A percentile compares a stretch with the other conserved stretches of the same genome.
These are phyloP conservation scores for Saturnispora zaruensis DNA, from an alignment of 805 yeast genomes.

Conservation along the genomic window DNA sequence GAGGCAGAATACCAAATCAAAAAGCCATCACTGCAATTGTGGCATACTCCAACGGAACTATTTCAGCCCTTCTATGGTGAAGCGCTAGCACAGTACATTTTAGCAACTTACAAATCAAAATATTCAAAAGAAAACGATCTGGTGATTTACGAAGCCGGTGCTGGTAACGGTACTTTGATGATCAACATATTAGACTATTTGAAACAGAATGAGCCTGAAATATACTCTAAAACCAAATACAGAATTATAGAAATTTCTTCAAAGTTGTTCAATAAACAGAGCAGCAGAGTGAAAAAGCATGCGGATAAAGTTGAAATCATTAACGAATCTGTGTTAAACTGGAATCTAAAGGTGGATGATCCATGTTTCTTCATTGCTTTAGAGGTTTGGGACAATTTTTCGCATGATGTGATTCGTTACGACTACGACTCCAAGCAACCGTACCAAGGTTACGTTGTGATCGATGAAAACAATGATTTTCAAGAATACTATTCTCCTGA, in stretches of 20 bases:
- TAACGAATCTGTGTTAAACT: constrained; percentile 68
- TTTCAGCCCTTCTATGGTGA: constrained; percentile 81
- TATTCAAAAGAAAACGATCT: constrained; percentile 64
- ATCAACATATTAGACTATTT: constrained; percentile 60
- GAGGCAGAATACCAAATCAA: constrained; percentile 9
- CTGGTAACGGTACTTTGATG: constrained; percentile 87
- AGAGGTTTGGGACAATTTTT: constrained; percentile 77
- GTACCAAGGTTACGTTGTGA: constrained; percentile 66
- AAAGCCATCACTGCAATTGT: constrained; percentile 50
- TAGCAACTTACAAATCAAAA: constrained; percentile 62
- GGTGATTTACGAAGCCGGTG: constrained; percentile 79
- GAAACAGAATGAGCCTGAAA: constrained; percentile 55
- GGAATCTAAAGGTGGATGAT: constrained; percentile 50
- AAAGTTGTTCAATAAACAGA: constrained; percentile 52
- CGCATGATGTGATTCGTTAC: constrained; percentile 75
- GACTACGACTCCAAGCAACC: constrained; percentile 61
- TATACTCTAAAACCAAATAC: constrained; percentile 60
- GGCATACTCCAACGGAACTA: constrained; percentile 88
- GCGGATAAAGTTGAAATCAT: constrained; percentile 50
- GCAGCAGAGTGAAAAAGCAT: constrained; percentile 32
- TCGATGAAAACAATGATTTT: constrained; percentile 68
- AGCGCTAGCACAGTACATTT: constrained; percentile 71
- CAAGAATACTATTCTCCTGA: constrained; percentile 62
- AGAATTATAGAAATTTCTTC: constrained; percentile 65
- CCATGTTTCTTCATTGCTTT: constrained; percentile 73